Percentiles rank a stretch among this genome's conserved stretches.
Conservation (phyloP, 2,329 filamentous ascomycete species). For the Venturia oleaginea region DNA sequence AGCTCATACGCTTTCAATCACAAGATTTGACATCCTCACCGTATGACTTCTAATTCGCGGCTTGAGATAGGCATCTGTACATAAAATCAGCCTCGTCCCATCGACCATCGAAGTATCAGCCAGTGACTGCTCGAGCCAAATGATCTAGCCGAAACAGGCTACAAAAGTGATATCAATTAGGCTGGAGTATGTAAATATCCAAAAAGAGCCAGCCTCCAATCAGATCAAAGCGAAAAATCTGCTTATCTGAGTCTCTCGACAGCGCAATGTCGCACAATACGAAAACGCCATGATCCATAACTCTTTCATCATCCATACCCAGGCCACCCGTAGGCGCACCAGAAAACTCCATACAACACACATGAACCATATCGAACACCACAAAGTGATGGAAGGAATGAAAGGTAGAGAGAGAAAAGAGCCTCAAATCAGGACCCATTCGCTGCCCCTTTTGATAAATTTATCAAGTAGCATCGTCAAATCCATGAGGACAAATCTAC, state of each 20-base stretch:
- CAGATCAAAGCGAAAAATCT: neutral
- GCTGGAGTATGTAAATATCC: conserved; percentile 1
- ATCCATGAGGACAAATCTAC: conserved; percentile 86
- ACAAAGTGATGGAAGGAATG: neutral
- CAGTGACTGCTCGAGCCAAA: too few relatives aligned
- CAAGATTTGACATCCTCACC: too few relatives aligned
- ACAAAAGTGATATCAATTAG: neutral
- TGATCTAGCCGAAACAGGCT: neutral
- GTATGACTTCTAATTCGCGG: too few relatives aligned
- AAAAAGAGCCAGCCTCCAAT: neutral
- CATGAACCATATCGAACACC: neutral
- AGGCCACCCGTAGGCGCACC: neutral
- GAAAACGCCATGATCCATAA: neutral
- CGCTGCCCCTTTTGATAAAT: conserved; percentile 90
- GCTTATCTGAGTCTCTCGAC: neutral
- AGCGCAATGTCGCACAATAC: neutral
- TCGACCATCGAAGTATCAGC: too few relatives aligned
- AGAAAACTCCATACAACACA: neutral
- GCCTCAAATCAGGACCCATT: conserved; percentile 67
- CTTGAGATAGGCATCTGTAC: too few relatives aligned
- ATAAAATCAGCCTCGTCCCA: too few relatives aligned
- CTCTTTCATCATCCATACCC: neutral
- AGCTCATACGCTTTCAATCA: too few relatives aligned
- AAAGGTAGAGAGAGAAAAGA: neutral
- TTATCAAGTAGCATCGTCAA: conserved; percentile 83